These are phyloP conservation scores for Anthoceros angustus DNA, from an alignment of 225 moss, liverwort and hornwort genomes.

Conservation along the genomic window DNA sequence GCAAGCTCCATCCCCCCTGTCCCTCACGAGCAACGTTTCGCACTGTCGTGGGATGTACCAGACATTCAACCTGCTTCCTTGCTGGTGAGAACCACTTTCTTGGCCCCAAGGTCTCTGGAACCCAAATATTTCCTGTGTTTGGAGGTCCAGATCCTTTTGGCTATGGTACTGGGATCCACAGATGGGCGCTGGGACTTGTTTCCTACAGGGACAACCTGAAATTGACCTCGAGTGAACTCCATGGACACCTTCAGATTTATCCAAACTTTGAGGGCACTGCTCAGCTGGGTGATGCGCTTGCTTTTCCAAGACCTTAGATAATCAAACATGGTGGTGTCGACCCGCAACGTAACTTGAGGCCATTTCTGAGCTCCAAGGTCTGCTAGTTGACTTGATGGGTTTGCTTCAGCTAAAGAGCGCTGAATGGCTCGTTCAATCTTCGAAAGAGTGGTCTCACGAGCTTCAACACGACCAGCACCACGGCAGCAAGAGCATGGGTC, in stretches of 20 bases:
- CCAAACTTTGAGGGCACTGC: slow-evolving; percentile 42
- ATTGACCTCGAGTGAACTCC: slow-evolving; percentile 27
- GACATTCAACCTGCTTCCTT: slow-evolving; percentile 1
- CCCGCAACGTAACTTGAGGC: slow-evolving; percentile 50
- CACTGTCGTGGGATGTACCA: not conserved
- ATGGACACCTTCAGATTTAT: slow-evolving; percentile 28
- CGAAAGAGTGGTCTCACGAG: slow-evolving; percentile 70
- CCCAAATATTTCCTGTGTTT: not conserved
- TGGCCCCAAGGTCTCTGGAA: not conserved
- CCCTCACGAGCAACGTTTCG: too few species aligned
- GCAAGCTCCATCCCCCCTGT: too few species aligned
- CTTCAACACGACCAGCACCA: slow-evolving; percentile 72
- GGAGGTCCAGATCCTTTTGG: not conserved
- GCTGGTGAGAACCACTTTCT: not conserved
- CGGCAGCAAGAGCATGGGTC: slow-evolving; percentile 56
- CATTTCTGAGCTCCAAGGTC: slow-evolving; percentile 37
- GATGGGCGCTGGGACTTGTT: not conserved
- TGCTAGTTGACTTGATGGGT: slow-evolving; percentile 18
- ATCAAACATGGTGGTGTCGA: slow-evolving; percentile 34
- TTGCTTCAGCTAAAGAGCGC: slow-evolving; percentile 43
- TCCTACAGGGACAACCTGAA: slow-evolving; percentile 14
- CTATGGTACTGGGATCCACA: not conserved
- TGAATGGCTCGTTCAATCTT: slow-evolving; percentile 76
- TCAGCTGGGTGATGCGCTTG: slow-evolving; percentile 33
- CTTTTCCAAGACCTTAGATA: slow-evolving; percentile 32